Evolutionary conservation across 345 rosid species (phyloP), one percentile per base, ranked within the genome.

Genomic region (Moricandia arvensis): DNA sequence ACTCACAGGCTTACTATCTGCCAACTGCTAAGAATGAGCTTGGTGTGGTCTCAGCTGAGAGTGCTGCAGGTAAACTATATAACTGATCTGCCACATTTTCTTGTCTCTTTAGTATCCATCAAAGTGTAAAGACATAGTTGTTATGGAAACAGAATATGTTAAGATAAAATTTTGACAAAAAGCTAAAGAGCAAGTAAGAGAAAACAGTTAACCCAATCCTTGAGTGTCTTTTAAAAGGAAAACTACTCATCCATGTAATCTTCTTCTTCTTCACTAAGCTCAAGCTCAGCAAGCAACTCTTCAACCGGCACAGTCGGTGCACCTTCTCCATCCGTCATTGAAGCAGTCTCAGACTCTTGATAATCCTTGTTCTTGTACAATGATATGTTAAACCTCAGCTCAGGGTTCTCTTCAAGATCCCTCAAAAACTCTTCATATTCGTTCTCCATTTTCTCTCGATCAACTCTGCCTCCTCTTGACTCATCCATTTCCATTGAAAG

Each of bases 11-110:
- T 53, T 94, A 94, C 83, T 89, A 88, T 80, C 81, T 94, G 35
- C 89, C 98, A 49, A 94, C 98, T 1, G 97, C 95, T 8, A 83
- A 89, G 83, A 91, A 94, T 66, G 96, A 94, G 62, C 87, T 91
- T 16, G 98, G 98, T 16, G 97, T 94, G 43, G 86, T 94, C 45
- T 89, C 98, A 10, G 97, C 96, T 6, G 93, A 91, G 66, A 91
- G 98, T 71, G 41, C 81, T 59, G 89, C 96, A 66, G 98, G 98
- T 91, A 85, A 78, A 59, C n/a, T n/a, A n/a, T n/a, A n/a, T n/a
- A n/a, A n/a, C n/a, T n/a, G n/a, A n/a, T n/a, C n/a, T n/a, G n/a
- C n/a, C n/a, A n/a, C n/a, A n/a, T n/a, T n/a, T n/a, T n/a, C n/a
- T n/a, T n/a, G n/a, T n/a, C n/a, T n/a, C n/a, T n/a, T n/a, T n/a